These are phyloP conservation scores for Hygrophorus russula DNA, from an alignment of 768 basidiomycete genomes.

Conservation along the genomic window DNA sequence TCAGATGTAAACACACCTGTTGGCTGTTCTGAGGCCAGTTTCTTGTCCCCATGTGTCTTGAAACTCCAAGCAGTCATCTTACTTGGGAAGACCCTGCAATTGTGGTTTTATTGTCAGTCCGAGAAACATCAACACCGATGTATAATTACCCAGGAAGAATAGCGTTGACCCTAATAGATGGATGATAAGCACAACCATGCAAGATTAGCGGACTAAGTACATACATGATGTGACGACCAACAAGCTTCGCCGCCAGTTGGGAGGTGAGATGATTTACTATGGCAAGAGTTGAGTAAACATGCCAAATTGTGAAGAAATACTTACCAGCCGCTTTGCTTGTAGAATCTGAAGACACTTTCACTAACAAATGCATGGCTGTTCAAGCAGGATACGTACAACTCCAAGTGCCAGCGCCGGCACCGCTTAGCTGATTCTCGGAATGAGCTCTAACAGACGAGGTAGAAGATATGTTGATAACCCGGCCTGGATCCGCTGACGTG, in stretches of 20 bases:
- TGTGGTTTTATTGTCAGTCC: not conserved
- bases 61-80: constrained; percentile 77
- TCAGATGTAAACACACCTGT: constrained; percentile 34
- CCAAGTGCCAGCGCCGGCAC: constrained; percentile 56
- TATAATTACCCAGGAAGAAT: constrained; percentile 62
- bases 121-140: not conserved
- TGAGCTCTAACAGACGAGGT: constrained; percentile 43
- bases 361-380: not conserved
- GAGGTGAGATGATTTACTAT: constrained; percentile 72
- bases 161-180: constrained; percentile 57
- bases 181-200: constrained; percentile 3
- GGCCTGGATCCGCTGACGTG: constrained; percentile 50
- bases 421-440: constrained; percentile 40
- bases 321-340: constrained; percentile 74
- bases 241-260: constrained; percentile 56
- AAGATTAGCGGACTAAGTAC: constrained; percentile 15
- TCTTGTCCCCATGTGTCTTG: constrained; percentile 40
- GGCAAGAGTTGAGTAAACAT: not conserved
- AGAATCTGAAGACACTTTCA: constrained; percentile 37
- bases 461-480: constrained; percentile 80
- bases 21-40: constrained; percentile 44
- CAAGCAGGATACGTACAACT: constrained; percentile 47
- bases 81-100: constrained; percentile 56
- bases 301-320: constrained; percentile 5
- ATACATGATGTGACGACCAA: constrained; percentile 50